Percentiles rank a stretch among this genome's conserved stretches.
These are phyloP conservation scores for Tolypocladium paradoxum DNA, from an alignment of 2,329 filamentous ascomycete genomes.

Conservation along the genomic window DNA sequence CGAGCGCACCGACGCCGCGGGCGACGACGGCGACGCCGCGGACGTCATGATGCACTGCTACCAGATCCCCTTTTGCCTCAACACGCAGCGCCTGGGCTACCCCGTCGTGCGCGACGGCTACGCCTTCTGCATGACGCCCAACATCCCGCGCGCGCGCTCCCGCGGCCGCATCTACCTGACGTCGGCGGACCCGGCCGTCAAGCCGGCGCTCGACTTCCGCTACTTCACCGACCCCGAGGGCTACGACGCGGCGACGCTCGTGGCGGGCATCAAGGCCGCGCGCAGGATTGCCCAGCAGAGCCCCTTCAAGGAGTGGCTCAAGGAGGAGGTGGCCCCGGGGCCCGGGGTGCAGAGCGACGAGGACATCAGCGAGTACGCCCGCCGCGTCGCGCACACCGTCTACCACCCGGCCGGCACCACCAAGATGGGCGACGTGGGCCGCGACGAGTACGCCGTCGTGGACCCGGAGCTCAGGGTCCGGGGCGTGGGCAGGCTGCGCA, in stretches of 20 bases:
- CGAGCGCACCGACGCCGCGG: conserved; percentile 55
- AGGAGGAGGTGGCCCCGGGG: conserved; percentile 70
- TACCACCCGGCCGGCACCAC: conserved; percentile 86
- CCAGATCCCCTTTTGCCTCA: conserved; percentile 84
- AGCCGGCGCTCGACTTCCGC: conserved; percentile 77
- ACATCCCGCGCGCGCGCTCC: conserved; percentile 74
- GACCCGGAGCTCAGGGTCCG: conserved; percentile 61
- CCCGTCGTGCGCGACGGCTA: conserved; percentile 53
- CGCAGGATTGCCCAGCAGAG: conserved; percentile 63
- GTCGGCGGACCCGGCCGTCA: conserved; percentile 61
- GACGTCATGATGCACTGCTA: conserved; percentile 98
- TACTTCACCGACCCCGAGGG: conserved; percentile 83
- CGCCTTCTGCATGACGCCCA: conserved; percentile 88
- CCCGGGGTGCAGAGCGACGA: conserved; percentile 65
- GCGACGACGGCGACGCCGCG: conserved; percentile 62
- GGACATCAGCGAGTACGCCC: conserved; percentile 70
- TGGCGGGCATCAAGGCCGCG: conserved; percentile 67
- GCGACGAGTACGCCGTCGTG: conserved; percentile 68
- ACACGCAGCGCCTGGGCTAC: conserved; percentile 72
- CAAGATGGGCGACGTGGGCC: conserved; percentile 69
- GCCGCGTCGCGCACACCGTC: conserved; percentile 74
- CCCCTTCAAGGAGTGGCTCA: conserved; percentile 76
- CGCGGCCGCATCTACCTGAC: conserved; percentile 69
- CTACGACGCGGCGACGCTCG: conserved; percentile 74
- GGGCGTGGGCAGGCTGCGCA: conserved; percentile 62